A percentile compares a stretch with the other conserved stretches of the same genome.
phyloP scores from a whole-genome alignment of 805 yeast genomes.

The Komagataella pseudopastoris region DNA sequence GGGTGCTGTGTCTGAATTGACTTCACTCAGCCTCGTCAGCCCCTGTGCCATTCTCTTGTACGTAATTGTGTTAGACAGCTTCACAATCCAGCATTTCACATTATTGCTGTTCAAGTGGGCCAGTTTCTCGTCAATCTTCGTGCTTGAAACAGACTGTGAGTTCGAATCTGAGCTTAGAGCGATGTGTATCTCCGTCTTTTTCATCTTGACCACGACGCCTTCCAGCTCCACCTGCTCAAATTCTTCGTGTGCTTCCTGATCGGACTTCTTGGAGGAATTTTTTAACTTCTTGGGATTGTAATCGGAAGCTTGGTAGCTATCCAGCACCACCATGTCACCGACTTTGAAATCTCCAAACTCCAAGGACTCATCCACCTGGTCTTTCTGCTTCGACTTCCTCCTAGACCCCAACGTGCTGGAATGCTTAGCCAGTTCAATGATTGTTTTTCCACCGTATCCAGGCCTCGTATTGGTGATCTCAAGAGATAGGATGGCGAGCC shows the following conservation, averaged over 20 bases:
- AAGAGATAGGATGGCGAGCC: constrained; percentile 66
- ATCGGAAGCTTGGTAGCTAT: constrained; percentile 23
- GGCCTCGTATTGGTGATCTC: constrained; percentile 47
- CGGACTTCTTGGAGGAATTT: constrained; percentile 14
- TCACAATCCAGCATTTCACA: constrained; percentile 50
- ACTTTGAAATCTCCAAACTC: constrained; percentile 41
- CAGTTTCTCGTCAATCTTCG: constrained; percentile 34
- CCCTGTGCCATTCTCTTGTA: constrained; percentile 72
- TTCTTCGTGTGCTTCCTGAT: constrained; percentile 11
- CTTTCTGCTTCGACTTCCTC: background rate
- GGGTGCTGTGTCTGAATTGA: constrained; percentile 20
- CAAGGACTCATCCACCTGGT: constrained; percentile 8
- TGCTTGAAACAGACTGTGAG: constrained; percentile 5
- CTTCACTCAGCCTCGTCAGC: constrained; percentile 47
- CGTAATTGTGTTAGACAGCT: constrained; percentile 55
- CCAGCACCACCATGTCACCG: constrained; percentile 68
- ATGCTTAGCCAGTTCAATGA: constrained; percentile 51
- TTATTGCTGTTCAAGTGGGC: constrained; percentile 29
- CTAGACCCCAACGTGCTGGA: constrained; percentile 11
- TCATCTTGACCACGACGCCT: constrained; percentile 54
- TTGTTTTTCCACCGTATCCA: constrained; percentile 66
- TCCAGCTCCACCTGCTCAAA: constrained; percentile 21
- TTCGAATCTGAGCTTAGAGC: constrained; percentile 32
- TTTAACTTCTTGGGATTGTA: constrained; percentile 13
- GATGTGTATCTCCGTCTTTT: constrained; percentile 33